phyloP scores from a whole-genome alignment of 345 rosid species.

The Bruguiera parviflora region DNA sequence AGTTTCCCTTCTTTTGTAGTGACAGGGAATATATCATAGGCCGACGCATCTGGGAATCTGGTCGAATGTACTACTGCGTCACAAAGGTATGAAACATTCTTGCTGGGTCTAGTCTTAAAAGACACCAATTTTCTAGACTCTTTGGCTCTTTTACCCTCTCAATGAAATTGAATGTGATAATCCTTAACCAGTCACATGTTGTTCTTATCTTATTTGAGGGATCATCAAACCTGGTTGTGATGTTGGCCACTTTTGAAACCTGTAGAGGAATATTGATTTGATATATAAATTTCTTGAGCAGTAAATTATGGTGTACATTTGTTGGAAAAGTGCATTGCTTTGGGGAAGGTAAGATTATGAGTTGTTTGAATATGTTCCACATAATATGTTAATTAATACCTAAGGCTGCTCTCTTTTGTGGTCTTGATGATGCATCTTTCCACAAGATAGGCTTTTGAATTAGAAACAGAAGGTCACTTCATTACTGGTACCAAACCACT shows the following conservation, averaged over 20 bases:
- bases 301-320: neutral
- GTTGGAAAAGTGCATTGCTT: neutral
- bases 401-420: too few species aligned
- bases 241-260: neutral
- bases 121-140: neutral
- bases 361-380: neutral
- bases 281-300: neutral
- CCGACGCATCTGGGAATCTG: slow-evolving; percentile 92
- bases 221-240: neutral
- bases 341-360: neutral
- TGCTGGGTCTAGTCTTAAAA: neutral
- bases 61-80: slow-evolving; percentile 69
- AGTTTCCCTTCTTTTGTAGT: slow-evolving; percentile 99
- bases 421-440: neutral
- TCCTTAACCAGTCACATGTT: neutral
- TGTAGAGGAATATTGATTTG: neutral
- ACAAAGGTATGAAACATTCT: slow-evolving; percentile 59
- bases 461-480: neutral
- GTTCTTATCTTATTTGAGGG: neutral
- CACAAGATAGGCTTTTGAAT: neutral
- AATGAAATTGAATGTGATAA: neutral
- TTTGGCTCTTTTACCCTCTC: neutral
- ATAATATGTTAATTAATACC: neutral
- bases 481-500: too few species aligned
- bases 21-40: slow-evolving; percentile 93